Base-by-base conservation (phyloP, 352 stramenopile species). In the Globisporangium viniferum region DNA sequence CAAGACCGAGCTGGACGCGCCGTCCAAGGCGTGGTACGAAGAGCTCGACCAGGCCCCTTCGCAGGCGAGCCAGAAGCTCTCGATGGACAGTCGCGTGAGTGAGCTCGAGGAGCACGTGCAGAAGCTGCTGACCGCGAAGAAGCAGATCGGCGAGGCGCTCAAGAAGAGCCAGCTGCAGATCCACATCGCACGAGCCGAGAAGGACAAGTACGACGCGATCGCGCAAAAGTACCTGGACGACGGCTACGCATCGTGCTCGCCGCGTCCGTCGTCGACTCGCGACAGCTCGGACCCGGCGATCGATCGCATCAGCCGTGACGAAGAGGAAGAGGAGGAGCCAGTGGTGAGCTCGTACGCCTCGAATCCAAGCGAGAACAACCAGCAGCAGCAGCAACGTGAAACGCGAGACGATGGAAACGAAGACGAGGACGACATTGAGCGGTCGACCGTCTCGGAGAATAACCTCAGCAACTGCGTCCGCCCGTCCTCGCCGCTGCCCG, bases 101-200 rank as follows among this genome's bases (percentile, higher is more conserved):
- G 73, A 86, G 56, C 55, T 88, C 20, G 69, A 86, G 27, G 68
- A 74, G 39, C 77, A 77, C 22, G 76, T 88, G 60, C 66, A 77
- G 49, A 74, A 77, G 41, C 54, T 88, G 12, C 66, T 80, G 36
- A 55, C 31, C 3, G 80, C 72, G 8, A 82, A 80, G 27, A 66
- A 69, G 10, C 72, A 83, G 59, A 73, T 88, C 33, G 72, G 70
- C 20, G 76, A 73, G 7, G 72, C 76, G 22, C 57, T 85, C 31
- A 68, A 76, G 27, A 68, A 74, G 39, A 84, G 77, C 35, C 73
- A 84, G 54, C 61, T 70, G 10, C 68, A 87, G 59, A 73, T 79
- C 36, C 57, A 53, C 9, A 61, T 59, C 24, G 72, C 77, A 51
- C 62, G 72, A 18, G 49, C 53, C 3, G 69, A 86, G 60, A 84